Conservation (phyloP, 176 grass and related monocot genomes). For the Canna indica region DNA sequence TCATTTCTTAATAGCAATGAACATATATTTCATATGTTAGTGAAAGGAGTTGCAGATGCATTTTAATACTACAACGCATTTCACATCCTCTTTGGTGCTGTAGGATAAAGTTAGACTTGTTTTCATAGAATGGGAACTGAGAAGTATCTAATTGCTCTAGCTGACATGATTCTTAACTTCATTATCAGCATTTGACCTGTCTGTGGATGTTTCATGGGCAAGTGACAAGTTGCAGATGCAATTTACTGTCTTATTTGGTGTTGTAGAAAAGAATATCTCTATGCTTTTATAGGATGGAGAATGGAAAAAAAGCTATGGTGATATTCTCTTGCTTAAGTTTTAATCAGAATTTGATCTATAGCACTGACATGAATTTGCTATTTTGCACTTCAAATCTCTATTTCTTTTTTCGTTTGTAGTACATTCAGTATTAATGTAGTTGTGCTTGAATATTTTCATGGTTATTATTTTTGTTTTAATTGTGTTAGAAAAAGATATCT, state of each 20-base stretch:
- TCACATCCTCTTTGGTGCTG: background rate
- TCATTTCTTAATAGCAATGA: background rate
- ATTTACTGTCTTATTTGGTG: background rate
- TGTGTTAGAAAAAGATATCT: background rate
- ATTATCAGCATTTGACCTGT: too few species aligned
- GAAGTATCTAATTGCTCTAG: too few species aligned
- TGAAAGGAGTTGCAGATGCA: background rate
- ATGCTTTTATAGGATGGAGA: background rate
- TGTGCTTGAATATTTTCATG: background rate
- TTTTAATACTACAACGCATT: background rate
- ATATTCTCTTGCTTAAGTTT: background rate
- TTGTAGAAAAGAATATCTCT: background rate
- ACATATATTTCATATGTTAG: background rate
- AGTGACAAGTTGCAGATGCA: too few species aligned
- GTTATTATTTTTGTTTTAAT: background rate
- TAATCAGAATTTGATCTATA: background rate
- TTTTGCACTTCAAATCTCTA: too few species aligned
- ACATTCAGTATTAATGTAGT: background rate
- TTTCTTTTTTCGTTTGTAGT: too few species aligned
- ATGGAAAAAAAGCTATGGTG: background rate
- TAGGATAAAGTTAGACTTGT: background rate
- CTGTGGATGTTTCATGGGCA: too few species aligned
- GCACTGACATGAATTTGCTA: background rate
- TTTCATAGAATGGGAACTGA: too few species aligned
- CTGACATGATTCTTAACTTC: too few species aligned